Evolutionary conservation across 805 yeast genomes (phyloP), one percentile per base, ranked within the genome.

Genomic region (Blastobotrys parvus): DNA sequence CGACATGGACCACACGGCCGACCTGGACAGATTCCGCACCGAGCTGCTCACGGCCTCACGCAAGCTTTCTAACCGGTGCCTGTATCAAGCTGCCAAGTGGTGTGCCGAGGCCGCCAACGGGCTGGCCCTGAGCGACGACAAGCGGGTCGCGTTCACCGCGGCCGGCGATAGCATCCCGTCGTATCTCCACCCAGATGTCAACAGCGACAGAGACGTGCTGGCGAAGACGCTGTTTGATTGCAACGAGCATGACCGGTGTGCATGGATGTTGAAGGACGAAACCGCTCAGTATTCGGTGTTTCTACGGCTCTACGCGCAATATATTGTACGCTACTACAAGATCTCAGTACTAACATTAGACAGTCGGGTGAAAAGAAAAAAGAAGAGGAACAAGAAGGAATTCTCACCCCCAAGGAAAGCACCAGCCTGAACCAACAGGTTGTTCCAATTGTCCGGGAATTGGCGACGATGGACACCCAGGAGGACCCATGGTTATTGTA

Each of bases 231-330:
- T 83, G 56, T 86, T 90, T 67, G 82, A 78, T 54, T 78, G 86
- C 55, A 80, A 82, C 53, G 97, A 92, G 61, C 90, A 80, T 57
- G 90, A 81, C 45, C 64, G 97, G 21, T 83, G 89, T 44, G 77
- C 82, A 3, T 67, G 69, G 51, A 70, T 70, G 11, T 64, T 92
- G 45, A 69, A 68, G 43, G 68, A 69, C 13, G 58, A 53, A 17
- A 68, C 78, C 40, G 67, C 78, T 3, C 32, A 41, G 16, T 52
- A 50, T 23, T 44, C 52, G 3, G 40, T 50, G 25, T 92, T 89
- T 55, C 60, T 88, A 29, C 65, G 77, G 38, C 63, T 84, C 8
- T 90, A 89, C 58, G 68, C 95, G 10, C 66, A 72, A 53, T 81
- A 75, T 56, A 64, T 90, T 16, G 56, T 31, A 21, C 13, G 38